Base-by-base conservation (phyloP, 2,329 filamentous ascomycete species). In the Monosporascus sp. region DNA sequence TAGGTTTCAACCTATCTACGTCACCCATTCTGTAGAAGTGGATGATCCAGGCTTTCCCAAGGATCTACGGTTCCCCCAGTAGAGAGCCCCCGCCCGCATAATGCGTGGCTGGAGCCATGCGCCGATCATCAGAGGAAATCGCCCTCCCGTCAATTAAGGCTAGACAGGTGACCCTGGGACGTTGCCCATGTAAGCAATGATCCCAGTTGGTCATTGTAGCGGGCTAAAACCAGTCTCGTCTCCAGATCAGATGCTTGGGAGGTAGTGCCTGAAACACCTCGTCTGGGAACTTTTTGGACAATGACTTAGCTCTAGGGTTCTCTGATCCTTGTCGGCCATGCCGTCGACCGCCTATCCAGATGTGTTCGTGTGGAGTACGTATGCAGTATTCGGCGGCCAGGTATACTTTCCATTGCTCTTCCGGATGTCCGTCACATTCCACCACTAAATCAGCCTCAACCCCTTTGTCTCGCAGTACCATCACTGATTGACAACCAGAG, bases 331-430 rank as follows among this genome's bases (percentile, higher is more conserved):
- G 56, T 44, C 50, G 48, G 35, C 41, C 31, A 61, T 49, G 46
- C 40, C 7, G 54, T 41, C 56, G 51, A 53, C 58, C 49, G 38
- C 46, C 45, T 46, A 24, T 15, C 15, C 9, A 17, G 43, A 45
- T 45, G 14, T 45, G 26, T 45, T 20, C n/a, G 20, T 45, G 24
- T 14, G 5, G 24, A 45, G 40, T n/a, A 31, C 28, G 28, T 55
- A 59, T 64, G 61, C 60, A 59, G 54, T 60, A 51, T 52, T 65
- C 60, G 55, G 60, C 54, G 56, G 60, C 54, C 49, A 58, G 57
- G 57, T 49, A 57, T 53, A 51, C 48, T 51, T 49, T 51, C 50
- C 56, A 54, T 46, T 51, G 50, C 52, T 45, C 8, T 8, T 55
- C 54, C 61, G 59, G 63, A 64, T 63, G 56, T 65, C 62, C 60